These are phyloP conservation scores for Podaxis sp. DNA, from an alignment of 768 basidiomycete species.

Conservation along the genomic window DNA sequence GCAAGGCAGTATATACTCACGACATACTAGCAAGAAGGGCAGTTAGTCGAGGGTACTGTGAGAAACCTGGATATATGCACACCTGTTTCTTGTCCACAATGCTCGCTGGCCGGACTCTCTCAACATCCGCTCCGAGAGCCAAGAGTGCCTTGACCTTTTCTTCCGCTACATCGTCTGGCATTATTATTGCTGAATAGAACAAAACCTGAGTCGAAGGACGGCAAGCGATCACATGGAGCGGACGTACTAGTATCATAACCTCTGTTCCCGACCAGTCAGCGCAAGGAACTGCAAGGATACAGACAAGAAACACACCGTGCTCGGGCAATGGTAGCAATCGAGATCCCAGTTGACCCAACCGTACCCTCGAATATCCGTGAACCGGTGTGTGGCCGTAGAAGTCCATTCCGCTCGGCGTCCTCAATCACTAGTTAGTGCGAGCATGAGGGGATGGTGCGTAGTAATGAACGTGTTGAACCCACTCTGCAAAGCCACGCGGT, in stretches of 20 bases:
- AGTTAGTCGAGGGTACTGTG: background rate
- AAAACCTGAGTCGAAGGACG: background rate
- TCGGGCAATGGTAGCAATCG: conserved; percentile 88
- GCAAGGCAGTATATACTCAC: conserved; percentile 29
- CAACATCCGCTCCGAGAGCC: conserved; percentile 86
- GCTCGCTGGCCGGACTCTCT: conserved; percentile 88
- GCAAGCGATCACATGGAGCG: background rate
- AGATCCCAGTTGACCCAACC: conserved; percentile 94
- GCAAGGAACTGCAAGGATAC: background rate
- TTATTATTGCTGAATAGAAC: conserved; percentile 68
- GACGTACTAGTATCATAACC: conserved; percentile 84
- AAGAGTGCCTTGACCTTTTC: conserved; percentile 88
- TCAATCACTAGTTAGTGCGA: conserved; percentile 69
- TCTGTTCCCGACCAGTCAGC: conserved; percentile 35
- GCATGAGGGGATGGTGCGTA: background rate
- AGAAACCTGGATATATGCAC: conserved; percentile 17
- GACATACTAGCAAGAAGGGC: conserved; percentile 48
- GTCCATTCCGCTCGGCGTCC: conserved; percentile 83
- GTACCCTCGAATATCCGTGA: conserved; percentile 98
- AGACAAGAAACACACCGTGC: conserved; percentile 57
- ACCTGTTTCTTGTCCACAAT: conserved; percentile 98
- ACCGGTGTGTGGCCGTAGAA: conserved; percentile 81
- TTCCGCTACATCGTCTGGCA: conserved; percentile 85
- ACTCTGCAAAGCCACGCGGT: conserved; percentile 94
- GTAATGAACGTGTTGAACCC: conserved; percentile 21